Evolutionary conservation across 495 filamentous ascomycete genomes (phyloP).

Genomic region (Podospora conica): DNA sequence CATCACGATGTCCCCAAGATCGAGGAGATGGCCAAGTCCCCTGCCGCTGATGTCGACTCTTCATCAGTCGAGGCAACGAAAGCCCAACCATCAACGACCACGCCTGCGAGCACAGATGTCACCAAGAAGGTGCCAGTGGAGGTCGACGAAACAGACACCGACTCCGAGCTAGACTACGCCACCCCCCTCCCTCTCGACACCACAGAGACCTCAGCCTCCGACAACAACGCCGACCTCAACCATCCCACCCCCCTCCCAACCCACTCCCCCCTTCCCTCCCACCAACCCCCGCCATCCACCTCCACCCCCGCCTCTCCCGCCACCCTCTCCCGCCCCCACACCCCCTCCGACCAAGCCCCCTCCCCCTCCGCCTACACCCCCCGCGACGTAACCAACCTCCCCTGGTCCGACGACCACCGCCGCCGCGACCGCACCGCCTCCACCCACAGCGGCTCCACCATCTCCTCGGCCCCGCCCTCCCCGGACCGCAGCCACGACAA

Average conservation of each 20-base stretch:
- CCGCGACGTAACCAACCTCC: not conserved
- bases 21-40: not conserved
- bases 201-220: not conserved
- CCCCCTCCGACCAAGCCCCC: not conserved
- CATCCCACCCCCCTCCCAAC: conserved; percentile 9
- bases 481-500: not conserved
- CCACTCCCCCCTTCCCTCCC: not conserved
- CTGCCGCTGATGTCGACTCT: not conserved
- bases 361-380: conserved; percentile 7
- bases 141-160: not conserved
- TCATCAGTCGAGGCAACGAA: not conserved
- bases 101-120: too few relatives aligned
- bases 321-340: not conserved
- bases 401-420: conserved; percentile 10
- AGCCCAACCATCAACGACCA: not conserved
- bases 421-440: not conserved
- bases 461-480: not conserved
- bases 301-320: too few relatives aligned
- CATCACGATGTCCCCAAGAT: not conserved
- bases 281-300: not conserved
- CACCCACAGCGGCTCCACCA: not conserved
- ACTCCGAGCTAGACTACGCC: not conserved
- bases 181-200: not conserved
- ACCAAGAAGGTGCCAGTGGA: too few relatives aligned
- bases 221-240: not conserved